Base-by-base conservation (phyloP, 306 rosid genomes). In the Clitoria ternatea region DNA sequence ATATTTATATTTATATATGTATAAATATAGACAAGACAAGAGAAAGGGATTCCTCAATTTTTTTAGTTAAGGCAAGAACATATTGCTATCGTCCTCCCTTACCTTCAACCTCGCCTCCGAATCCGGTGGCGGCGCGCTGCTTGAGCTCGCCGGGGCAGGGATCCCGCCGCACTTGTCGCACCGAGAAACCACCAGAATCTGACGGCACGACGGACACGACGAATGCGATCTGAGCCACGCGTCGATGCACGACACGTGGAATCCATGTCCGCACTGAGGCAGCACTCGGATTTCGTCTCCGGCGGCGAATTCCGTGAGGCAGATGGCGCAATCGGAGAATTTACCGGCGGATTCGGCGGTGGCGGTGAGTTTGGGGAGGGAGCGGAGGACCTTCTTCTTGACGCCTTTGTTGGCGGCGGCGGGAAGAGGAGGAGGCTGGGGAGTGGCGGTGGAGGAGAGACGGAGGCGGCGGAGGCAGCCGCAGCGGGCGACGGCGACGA, bases 171-270 rank as follows among this genome's bases (percentile, higher is more conserved):
- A 88, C 86, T 83, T 91, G 27, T 85, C 79, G 77, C 97, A 91
- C 61, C 80, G 67, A 3, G 84, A 36, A 10, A 70, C 77, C 30
- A 52, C 88, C 37, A 89, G 82, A 78, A 89, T 79, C 87, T 87
- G 92, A 62, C 96, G 93, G 85, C 96, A 91, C 4, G 92, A 86
- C 0, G 91, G 96, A 47, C 97, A 88, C 0, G 96, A 88, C 0
- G 92, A 91, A 77, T 88, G 92, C 50, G 92, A 88, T 68, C 73
- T 77, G n/a, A 91, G 90, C 97, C 97, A 91, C n/a, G 64, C 76
- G 59, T 91, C 92, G 85, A 88, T 87, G 78, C 96, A 91, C 1
- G 57, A 53, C 10, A 88, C 87, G 66, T 91, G 97, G 74, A 88
- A 88, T 9, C 79, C 88, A 55, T 91, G 97, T 23, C 87, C 80